Base-by-base conservation (phyloP, 768 basidiomycete species). In the Candolleomyces eurysporus region DNA sequence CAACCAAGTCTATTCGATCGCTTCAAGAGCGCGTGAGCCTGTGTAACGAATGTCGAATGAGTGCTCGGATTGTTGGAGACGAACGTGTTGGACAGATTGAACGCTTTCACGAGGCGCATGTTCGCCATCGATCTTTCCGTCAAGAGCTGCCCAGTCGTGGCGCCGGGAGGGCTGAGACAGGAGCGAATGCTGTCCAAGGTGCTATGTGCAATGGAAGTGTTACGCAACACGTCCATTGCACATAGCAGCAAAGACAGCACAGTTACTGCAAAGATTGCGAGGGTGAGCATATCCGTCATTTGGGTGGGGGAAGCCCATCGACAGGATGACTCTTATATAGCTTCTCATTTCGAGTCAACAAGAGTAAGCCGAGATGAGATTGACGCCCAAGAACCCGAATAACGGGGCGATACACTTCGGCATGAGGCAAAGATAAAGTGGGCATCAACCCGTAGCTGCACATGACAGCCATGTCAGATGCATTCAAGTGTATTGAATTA, bases 1-100 rank as follows among this genome's bases (percentile, higher is more conserved):
- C 80, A 82, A 48, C 74, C 73, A 21, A 64, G 63, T 21, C 64
- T 55, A 26, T 70, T 66, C 7, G 67, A 66, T 5, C 57, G 26
- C 17, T 60, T 71, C 6, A 83, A 66, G 1, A 80, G 69, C 0
- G 45, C 59, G 0, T 51, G 66, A 2, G 78, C 76, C 7, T 62
- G 64, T 1, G 61, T 51, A 36, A 74, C 67, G 60, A 80, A 83
- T 1, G 40, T 54, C 31, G 60, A 66, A 61, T 86, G 81, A 4
- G 79, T 62, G 8, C 30, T 58, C 0, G 61, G 13, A 4, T 81
- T 73, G 0, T 57, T 40, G 46, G 76, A 80, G 30, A 87, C 84
- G 45, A 87, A 87, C 0, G 86, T 83, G 51, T 80, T 87, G 0
- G 80, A 76, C 3, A 80, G 61, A 4, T 63, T 57, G 19, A 81